Evolutionary conservation across 371 early-diverging fungal species (phyloP).

Genomic region (Mortierella sp.): DNA sequence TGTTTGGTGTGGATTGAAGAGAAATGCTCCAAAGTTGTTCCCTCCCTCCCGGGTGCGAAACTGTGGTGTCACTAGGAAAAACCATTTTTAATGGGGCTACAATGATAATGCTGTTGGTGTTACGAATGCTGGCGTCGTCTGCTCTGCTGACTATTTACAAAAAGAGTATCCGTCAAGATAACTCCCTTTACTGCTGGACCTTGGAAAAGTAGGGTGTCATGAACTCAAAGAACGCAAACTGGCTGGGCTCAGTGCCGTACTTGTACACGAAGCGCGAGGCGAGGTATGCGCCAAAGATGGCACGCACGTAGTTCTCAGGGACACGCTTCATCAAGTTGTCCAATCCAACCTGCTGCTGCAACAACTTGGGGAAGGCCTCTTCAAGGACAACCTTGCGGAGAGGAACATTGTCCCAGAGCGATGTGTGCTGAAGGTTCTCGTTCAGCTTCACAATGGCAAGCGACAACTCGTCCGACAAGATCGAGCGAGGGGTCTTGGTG

Average conservation of each 20-base stretch:
- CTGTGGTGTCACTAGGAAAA: no score
- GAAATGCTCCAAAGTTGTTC: no score
- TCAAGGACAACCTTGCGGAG: conserved; percentile 85
- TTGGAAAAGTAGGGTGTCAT: conserved; percentile 73
- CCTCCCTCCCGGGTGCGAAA: no score
- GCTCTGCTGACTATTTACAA: no score
- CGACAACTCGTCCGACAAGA: conserved; percentile 93
- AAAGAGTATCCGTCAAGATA: no score
- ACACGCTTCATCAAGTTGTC: conserved; percentile 88
- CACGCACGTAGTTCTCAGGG: conserved; percentile 93
- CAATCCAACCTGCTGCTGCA: conserved; percentile 89
- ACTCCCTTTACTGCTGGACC: conserved; percentile 61
- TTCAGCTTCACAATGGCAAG: conserved; percentile 93
- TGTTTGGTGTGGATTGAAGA: no score
- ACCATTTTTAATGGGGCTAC: no score
- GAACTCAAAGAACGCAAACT: conserved; percentile 99
- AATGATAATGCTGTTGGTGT: no score
- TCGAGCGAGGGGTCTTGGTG: conserved; percentile 81
- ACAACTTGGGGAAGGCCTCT: conserved; percentile 93
- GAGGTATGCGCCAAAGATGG: conserved; percentile 96
- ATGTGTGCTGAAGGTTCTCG: conserved; percentile 90
- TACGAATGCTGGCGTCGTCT: no score
- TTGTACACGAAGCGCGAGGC: conserved; percentile 96
- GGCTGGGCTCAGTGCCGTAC: conserved; percentile 93
- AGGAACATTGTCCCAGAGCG: conserved; percentile 91